phyloP scores from a whole-genome alignment of 108 stramenopile species.

The Fistulifera solaris region DNA sequence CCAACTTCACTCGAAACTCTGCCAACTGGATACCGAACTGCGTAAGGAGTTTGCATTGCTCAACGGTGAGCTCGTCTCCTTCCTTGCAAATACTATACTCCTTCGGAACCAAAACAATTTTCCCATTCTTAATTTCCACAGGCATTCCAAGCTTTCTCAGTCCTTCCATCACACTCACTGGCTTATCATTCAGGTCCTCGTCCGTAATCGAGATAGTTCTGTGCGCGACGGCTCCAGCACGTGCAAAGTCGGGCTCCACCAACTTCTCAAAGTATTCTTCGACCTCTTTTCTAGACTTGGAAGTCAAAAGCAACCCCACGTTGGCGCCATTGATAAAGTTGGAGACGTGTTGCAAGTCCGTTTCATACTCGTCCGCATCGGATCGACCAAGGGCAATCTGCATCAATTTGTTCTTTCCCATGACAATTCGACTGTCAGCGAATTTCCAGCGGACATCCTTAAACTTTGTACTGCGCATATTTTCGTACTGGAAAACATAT shows the following conservation, averaged over 20 bases:
- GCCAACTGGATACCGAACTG: conserved; percentile 82
- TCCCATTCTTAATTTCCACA: conserved; percentile 87
- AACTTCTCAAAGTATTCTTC: conserved; percentile 78
- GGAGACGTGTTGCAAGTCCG: conserved; percentile 82
- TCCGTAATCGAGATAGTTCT: conserved; percentile 62
- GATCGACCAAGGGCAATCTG: conserved; percentile 86
- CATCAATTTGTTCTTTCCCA: conserved; percentile 94
- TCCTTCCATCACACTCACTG: conserved; percentile 88
- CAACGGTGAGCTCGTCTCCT: conserved; percentile 78
- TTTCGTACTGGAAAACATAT: conserved; percentile 90
- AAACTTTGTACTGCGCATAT: conserved; percentile 91
- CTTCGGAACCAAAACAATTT: conserved; percentile 65
- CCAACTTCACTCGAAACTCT: conserved; percentile 66
- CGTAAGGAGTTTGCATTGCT: conserved; percentile 85
- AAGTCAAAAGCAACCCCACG: conserved; percentile 88
- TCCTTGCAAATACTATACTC: conserved; percentile 72
- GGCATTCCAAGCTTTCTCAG: conserved; percentile 91
- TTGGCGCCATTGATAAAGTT: conserved; percentile 60
- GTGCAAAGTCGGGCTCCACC: conserved; percentile 82
- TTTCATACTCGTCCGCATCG: conserved; percentile 89
- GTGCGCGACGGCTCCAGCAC: conserved; percentile 69
- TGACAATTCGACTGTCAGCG: conserved; percentile 70
- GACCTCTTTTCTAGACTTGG: conserved; percentile 49
- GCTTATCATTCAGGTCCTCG: conserved; percentile 65
- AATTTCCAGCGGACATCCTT: conserved; percentile 87